Evolutionary conservation across 2,329 filamentous ascomycete species (phyloP).

Genomic region (Nannizziopsis barbatae): DNA sequence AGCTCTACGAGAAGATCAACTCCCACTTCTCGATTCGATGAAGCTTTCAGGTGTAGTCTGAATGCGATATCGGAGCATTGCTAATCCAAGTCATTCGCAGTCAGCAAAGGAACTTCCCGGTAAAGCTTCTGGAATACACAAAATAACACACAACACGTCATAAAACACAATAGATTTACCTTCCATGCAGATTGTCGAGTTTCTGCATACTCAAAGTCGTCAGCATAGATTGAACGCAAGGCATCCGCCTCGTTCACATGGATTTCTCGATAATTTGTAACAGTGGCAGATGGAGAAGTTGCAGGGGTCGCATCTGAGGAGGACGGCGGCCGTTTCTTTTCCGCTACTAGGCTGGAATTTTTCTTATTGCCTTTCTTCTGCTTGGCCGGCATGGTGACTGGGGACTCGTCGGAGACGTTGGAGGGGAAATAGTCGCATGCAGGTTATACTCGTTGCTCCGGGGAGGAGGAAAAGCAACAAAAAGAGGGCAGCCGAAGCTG

Average conservation of each 20-base stretch:
- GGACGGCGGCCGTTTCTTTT: constrained; percentile 27
- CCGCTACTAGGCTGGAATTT: constrained; percentile 26
- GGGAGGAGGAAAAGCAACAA: constrained; percentile 22
- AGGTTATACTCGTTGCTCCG: constrained; percentile 23
- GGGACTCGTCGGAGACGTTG: constrained; percentile 24
- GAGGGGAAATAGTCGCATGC: constrained; percentile 16
- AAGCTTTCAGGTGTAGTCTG: constrained; percentile 64
- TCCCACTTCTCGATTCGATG: constrained; percentile 58
- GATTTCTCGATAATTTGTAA: constrained; percentile 63
- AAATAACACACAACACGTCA: neutral
- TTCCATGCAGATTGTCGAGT: constrained; percentile 69
- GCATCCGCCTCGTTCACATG: constrained; percentile 82
- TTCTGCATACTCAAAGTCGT: constrained; percentile 70
- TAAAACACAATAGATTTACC: constrained; percentile 39
- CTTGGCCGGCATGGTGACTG: constrained; percentile 34
- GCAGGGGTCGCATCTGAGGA: constrained; percentile 24
- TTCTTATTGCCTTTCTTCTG: constrained; percentile 32
- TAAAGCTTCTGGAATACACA: neutral
- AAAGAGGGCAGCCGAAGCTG: constrained; percentile 34
- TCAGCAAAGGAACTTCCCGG: constrained; percentile 10
- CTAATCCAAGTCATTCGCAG: constrained; percentile 28
- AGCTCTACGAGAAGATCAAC: constrained; percentile 67
- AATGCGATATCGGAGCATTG: constrained; percentile 71
- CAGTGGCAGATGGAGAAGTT: constrained; percentile 26
- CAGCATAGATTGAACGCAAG: constrained; percentile 75